phyloP scores from a whole-genome alignment of 2,329 filamentous ascomycete species.

The Ceratocystis ficicola region DNA sequence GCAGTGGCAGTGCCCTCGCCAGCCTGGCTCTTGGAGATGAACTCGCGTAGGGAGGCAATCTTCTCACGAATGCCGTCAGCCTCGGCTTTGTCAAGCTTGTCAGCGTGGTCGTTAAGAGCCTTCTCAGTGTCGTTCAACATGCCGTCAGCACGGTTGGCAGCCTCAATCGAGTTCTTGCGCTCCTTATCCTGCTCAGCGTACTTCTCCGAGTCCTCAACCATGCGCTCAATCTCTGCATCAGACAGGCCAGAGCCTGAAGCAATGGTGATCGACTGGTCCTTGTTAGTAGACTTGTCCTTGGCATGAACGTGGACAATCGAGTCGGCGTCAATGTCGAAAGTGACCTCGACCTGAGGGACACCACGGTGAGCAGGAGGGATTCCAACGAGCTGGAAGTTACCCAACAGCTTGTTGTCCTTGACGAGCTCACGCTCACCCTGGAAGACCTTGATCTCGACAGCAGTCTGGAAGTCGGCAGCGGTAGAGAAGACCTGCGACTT shows the following conservation, averaged over 20 bases:
- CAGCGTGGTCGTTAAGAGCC: constrained; percentile 90
- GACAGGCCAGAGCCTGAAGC: constrained; percentile 94
- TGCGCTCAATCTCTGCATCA: constrained; percentile 85
- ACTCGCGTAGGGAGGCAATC: constrained; percentile 73
- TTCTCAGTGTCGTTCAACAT: constrained; percentile 97
- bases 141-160: constrained; percentile 93
- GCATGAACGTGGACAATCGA: constrained; percentile 96
- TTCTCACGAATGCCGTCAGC: constrained; percentile 88
- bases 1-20: constrained; percentile 78
- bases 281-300: constrained; percentile 98
- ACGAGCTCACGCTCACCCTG: constrained; percentile 99
- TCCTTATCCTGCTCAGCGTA: constrained; percentile 92
- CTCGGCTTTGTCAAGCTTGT: constrained; percentile 94
- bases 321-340: constrained; percentile 96
- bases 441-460: constrained; percentile 99
- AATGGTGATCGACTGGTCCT: constrained; percentile 99
- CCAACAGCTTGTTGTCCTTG: constrained; percentile 94
- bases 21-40: constrained; percentile 86
- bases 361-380: constrained; percentile 93
- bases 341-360: constrained; percentile 93
- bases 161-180: constrained; percentile 88
- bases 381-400: constrained; percentile 98
- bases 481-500: constrained; percentile 98
- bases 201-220: constrained; percentile 97
- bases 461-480: constrained; percentile 94